These are phyloP conservation scores for Mycena alexandri DNA, from an alignment of 768 basidiomycete genomes.

Conservation along the genomic window DNA sequence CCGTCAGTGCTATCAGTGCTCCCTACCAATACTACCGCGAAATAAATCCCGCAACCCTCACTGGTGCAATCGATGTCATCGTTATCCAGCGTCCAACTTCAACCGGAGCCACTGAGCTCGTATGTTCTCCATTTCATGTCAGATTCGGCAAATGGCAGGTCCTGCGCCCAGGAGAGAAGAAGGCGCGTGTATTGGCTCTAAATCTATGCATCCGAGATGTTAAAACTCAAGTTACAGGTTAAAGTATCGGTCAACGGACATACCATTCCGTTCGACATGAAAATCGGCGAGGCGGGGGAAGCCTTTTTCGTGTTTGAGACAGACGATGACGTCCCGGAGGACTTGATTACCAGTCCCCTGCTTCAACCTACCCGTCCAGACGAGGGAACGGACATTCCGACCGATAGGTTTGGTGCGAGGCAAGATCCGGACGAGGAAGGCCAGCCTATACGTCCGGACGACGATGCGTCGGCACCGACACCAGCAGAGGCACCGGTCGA, in stretches of 20 bases:
- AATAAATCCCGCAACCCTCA: conserved; percentile 96
- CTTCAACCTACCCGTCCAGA: conserved; percentile 73
- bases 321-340: conserved; percentile 91
- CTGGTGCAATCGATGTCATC: conserved; percentile 99
- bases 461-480: conserved; percentile 39
- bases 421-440: conserved; percentile 47
- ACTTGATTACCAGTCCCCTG: conserved; percentile 94
- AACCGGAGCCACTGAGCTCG: conserved; percentile 75
- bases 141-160: conserved; percentile 98
- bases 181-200: conserved; percentile 57
- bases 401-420: conserved; percentile 59
- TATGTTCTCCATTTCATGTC: conserved; percentile 97
- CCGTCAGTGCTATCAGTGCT: conserved; percentile 86
- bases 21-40: conserved; percentile 94
- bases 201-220: conserved; percentile 3
- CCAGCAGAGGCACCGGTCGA: conserved; percentile 39
- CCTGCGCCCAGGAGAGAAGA: conserved; percentile 92
- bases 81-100: conserved; percentile 85
- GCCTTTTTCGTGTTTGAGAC: conserved; percentile 99
- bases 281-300: conserved; percentile 98
- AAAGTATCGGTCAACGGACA: conserved; percentile 89
- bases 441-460: conserved; percentile 24
- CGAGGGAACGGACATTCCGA: conserved; percentile 44
- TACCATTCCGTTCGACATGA: conserved; percentile 94
- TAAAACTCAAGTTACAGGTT: conserved; percentile 65